Percentiles rank a stretch among this genome's conserved stretches.
Evolutionary conservation across 2,329 filamentous ascomycete genomes (phyloP).

Genomic region (Ilyonectria robusta): DNA sequence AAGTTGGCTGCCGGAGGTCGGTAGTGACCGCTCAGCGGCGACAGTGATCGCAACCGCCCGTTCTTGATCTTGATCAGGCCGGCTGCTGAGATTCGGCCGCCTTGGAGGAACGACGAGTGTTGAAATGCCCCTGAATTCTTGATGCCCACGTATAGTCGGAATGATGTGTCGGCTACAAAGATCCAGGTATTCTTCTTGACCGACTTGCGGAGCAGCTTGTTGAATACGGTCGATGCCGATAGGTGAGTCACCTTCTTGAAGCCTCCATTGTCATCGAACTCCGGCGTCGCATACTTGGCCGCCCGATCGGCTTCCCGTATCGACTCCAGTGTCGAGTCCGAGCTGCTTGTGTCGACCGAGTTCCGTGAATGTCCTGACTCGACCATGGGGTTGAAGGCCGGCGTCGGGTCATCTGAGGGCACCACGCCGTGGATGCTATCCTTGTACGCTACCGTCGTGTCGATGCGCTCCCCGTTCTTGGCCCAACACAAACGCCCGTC

Average conservation of each 20-base stretch:
- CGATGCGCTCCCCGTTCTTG: constrained; percentile 84
- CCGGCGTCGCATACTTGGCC: constrained; percentile 76
- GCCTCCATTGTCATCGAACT: constrained; percentile 73
- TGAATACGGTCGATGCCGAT: constrained; percentile 80
- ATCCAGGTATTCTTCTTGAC: constrained; percentile 94
- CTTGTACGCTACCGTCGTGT: constrained; percentile 81
- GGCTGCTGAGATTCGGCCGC: constrained; percentile 84
- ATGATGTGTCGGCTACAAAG: constrained; percentile 89
- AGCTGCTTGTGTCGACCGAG: constrained; percentile 47
- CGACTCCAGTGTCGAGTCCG: constrained; percentile 58
- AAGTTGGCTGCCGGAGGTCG: constrained; percentile 88
- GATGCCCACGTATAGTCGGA: constrained; percentile 90
- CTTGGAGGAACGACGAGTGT: constrained; percentile 90
- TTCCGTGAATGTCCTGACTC: constrained; percentile 29
- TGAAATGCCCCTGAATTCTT: constrained; percentile 92
- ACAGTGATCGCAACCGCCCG: constrained; percentile 81
- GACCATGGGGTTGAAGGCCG: constrained; percentile 59
- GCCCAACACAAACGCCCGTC: constrained; percentile 88
- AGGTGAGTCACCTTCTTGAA: constrained; percentile 71
- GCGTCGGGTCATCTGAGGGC: constrained; percentile 71
- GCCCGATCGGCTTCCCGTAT: constrained; percentile 72
- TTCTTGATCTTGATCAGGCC: constrained; percentile 89
- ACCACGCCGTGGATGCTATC: constrained; percentile 86
- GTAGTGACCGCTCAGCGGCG: constrained; percentile 84
- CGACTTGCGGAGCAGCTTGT: constrained; percentile 82